Percentiles rank a stretch among this genome's conserved stretches.
phyloP scores from a whole-genome alignment of 768 basidiomycete species.

The Lyophyllum atratum region DNA sequence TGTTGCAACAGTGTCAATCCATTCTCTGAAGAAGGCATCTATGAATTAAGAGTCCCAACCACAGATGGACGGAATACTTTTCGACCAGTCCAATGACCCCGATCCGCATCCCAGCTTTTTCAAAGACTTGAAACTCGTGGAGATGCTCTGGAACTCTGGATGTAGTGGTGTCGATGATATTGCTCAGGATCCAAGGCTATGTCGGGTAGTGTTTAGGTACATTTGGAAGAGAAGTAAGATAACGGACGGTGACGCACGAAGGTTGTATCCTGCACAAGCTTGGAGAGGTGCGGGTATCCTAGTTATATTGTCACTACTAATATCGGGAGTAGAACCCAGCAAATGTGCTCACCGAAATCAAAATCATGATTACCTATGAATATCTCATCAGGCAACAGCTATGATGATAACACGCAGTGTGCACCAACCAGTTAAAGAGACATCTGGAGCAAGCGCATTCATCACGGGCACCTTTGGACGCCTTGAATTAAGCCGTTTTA shows the following conservation, averaged over 20 bases:
- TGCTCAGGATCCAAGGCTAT: conserved; percentile 90
- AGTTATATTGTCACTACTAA: background rate
- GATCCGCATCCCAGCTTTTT: conserved; percentile 68
- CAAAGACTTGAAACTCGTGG: conserved; percentile 63
- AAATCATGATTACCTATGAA: conserved; percentile 91
- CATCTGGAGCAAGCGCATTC: conserved; percentile 79
- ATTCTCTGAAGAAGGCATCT: conserved; percentile 54
- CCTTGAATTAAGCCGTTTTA: background rate
- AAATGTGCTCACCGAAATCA: conserved; percentile 64
- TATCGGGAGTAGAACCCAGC: background rate
- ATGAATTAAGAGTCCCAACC: background rate
- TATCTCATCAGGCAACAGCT: background rate
- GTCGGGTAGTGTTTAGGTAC: background rate
- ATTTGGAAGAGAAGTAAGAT: background rate
- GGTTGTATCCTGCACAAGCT: conserved; percentile 68
- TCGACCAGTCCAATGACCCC: conserved; percentile 90
- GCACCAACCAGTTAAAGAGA: conserved; percentile 72
- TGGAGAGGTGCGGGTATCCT: conserved; percentile 67
- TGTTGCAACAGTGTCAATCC: conserved; percentile 85
- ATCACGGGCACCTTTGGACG: conserved; percentile 78
- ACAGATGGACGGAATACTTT: conserved; percentile 44
- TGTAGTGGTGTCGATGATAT: conserved; percentile 75
- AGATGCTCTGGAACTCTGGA: conserved; percentile 61
- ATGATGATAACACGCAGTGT: background rate
- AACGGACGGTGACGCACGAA: conserved; percentile 55